These are phyloP conservation scores for Salicornia ramosissima DNA, from an alignment of 148 eudicot genomes.

Conservation along the genomic window DNA sequence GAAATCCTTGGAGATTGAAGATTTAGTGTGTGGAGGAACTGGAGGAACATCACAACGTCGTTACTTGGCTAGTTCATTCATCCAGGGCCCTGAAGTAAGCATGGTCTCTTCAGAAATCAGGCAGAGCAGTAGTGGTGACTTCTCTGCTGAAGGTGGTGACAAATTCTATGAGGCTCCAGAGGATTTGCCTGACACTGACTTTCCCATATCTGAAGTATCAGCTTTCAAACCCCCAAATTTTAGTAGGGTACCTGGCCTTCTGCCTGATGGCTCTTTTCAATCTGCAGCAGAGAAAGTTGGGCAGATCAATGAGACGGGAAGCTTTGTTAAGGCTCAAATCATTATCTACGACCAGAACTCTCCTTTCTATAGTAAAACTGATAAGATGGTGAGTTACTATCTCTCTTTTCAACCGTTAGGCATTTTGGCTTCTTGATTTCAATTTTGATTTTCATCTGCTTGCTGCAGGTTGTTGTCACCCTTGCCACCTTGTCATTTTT, in stretches of 20 bases:
- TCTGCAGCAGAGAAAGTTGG: conserved; percentile 33
- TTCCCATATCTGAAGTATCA: conserved; percentile 42
- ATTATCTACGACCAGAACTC: conserved; percentile 76
- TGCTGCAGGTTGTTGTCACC: conserved; percentile 75
- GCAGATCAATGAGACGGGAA: conserved; percentile 51
- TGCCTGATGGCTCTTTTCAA: conserved; percentile 49
- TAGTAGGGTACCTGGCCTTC: conserved; percentile 53
- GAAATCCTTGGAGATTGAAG: conserved; percentile 88
- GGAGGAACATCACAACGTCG: conserved; percentile 42
- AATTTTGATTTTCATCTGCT: conserved; percentile 13
- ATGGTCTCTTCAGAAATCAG: conserved; percentile 30
- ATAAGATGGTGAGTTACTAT: conserved; percentile 54
- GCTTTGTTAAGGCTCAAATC: conserved; percentile 94
- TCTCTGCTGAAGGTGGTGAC: conserved; percentile 68
- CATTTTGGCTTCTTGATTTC: conserved; percentile 9
- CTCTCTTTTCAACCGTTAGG: neutral
- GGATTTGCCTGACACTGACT: conserved; percentile 55
- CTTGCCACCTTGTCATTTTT: conserved; percentile 92
- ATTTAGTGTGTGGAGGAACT: conserved; percentile 56
- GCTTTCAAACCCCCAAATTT: conserved; percentile 60
- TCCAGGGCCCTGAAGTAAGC: conserved; percentile 49
- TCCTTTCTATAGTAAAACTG: conserved; percentile 55
- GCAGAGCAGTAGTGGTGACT: conserved; percentile 34
- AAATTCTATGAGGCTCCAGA: conserved; percentile 86
- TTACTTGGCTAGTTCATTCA: conserved; percentile 79